Evolutionary conservation across 306 rosid species (phyloP), one percentile per base, ranked within the genome.

Genomic region (Sicyos edulis): DNA sequence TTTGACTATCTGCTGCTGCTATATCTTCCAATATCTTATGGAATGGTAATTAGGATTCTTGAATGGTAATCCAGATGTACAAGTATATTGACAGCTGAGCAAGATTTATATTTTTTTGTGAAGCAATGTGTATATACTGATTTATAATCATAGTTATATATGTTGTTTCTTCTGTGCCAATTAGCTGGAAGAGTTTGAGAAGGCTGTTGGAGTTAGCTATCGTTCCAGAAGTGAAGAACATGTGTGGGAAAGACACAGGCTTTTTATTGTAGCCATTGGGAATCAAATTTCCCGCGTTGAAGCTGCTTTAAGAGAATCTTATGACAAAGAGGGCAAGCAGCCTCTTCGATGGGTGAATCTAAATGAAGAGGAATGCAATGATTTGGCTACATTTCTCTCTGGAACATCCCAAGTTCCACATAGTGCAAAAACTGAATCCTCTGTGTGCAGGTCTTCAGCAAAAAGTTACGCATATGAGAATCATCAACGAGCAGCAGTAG

Each of bases 101-200:
- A 40, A 1, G 51, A 40, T 9, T 32, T 40, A 17, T 64, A 17
- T 29, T 61, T 61, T 10, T 0, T 61, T 29, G 67, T 61, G 5
- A 61, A 29, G 10, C 67, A 15, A 15, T 61, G 9, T 8, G 32
- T 60, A 15, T 61, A 32, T 13, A 40, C 45, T 40, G 45, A 40
- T 40, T 7, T 6, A 40, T 6, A 40, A 6, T 40, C 45, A 40
- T 40, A 59, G 65, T 76, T 49, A 53, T 85, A 37, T 65, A 65
- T 74, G 76, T 73, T 47, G 59, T 58, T 26, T 75, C 59, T 75
- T 22, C 42, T 52, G 64, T 40, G 63, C 7, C 63, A 52, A 77
- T 74, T 77, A 93, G 98, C 85, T 93, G 87, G 98, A 93, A 69
- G 97, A 93, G 78, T 93, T 93, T 20, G 97, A 83, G 80, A 90